Evolutionary conservation across 306 rosid genomes (phyloP).

Genomic region (Senna siamea): DNA sequence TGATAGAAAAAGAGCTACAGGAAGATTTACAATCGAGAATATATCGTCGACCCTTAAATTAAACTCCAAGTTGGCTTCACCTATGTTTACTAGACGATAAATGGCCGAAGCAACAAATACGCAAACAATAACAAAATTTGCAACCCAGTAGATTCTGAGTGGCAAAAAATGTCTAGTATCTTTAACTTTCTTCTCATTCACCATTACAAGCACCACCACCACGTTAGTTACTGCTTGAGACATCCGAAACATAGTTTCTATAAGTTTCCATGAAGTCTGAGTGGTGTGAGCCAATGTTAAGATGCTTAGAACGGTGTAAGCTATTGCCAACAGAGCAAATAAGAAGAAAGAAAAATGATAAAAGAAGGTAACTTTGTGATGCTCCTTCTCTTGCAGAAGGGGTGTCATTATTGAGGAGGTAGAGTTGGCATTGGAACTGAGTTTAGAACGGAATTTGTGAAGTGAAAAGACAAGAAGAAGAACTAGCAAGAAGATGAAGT

Average conservation of each 20-base stretch:
- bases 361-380: slow-evolving; percentile 40
- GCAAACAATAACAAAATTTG: slow-evolving; percentile 36
- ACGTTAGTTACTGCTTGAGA: slow-evolving; percentile 39
- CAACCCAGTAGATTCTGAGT: slow-evolving; percentile 45
- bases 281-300: slow-evolving; percentile 39
- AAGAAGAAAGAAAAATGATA: slow-evolving; percentile 43
- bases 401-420: slow-evolving; percentile 34
- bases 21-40: slow-evolving; percentile 44
- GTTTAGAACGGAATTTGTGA: slow-evolving; percentile 27
- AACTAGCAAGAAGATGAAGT: slow-evolving; percentile 37
- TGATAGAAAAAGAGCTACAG: slow-evolving; percentile 37
- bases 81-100: slow-evolving; percentile 19
- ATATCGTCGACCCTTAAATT: slow-evolving; percentile 52
- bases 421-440: slow-evolving; percentile 18
- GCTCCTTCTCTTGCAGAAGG: slow-evolving; percentile 38
- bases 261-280: slow-evolving; percentile 40
- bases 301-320: slow-evolving; percentile 42
- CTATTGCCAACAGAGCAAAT: slow-evolving; percentile 28
- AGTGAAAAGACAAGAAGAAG: slow-evolving; percentile 34
- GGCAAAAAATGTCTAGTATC: slow-evolving; percentile 45
- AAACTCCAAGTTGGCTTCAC: slow-evolving; percentile 12
- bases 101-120: slow-evolving; percentile 47
- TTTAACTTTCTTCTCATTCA: slow-evolving; percentile 45
- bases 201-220: slow-evolving; percentile 36
- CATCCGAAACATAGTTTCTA: slow-evolving; percentile 45